Conservation (phyloP, 495 filamentous ascomycete genomes). For the Penicillium daleae region DNA sequence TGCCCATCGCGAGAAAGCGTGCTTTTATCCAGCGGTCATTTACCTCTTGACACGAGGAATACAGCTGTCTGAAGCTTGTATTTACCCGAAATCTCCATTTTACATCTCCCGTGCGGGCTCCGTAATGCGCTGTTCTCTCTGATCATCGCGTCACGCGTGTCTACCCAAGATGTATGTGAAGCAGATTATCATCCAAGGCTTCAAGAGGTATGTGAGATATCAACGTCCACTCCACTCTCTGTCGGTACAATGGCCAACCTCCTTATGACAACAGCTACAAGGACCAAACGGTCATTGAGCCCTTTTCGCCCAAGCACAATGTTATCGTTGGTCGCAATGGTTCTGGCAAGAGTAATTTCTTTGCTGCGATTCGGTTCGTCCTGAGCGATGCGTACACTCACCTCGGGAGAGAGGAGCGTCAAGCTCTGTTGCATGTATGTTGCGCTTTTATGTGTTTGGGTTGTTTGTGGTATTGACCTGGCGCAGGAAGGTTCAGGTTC, state of each 20-base stretch:
- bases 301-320: constrained; percentile 97
- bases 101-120: constrained; percentile 25
- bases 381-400: constrained; percentile 97
- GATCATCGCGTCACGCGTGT: constrained; percentile 40
- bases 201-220: constrained; percentile 77
- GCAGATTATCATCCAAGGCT: constrained; percentile 99
- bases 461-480: constrained; percentile 28
- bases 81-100: constrained; percentile 12
- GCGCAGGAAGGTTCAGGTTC: constrained; percentile 87
- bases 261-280: constrained; percentile 75
- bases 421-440: constrained; percentile 83
- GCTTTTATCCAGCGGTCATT: not conserved
- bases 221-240: not conserved
- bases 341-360: constrained; percentile 99
- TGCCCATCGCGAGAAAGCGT: constrained; percentile 22
- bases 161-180: constrained; percentile 89
- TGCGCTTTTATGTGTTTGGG: not conserved
- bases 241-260: not conserved
- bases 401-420: constrained; percentile 93
- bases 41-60: constrained; percentile 7
- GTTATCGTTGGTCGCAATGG: constrained; percentile 99
- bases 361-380: constrained; percentile 97
- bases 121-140: constrained; percentile 45
- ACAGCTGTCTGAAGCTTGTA: constrained; percentile 1
- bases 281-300: constrained; percentile 97